Percentiles rank a stretch among this genome's conserved stretches.
These are phyloP conservation scores for Alternaria sp. DNA, from an alignment of 2,329 filamentous ascomycete species.

Conservation along the genomic window DNA sequence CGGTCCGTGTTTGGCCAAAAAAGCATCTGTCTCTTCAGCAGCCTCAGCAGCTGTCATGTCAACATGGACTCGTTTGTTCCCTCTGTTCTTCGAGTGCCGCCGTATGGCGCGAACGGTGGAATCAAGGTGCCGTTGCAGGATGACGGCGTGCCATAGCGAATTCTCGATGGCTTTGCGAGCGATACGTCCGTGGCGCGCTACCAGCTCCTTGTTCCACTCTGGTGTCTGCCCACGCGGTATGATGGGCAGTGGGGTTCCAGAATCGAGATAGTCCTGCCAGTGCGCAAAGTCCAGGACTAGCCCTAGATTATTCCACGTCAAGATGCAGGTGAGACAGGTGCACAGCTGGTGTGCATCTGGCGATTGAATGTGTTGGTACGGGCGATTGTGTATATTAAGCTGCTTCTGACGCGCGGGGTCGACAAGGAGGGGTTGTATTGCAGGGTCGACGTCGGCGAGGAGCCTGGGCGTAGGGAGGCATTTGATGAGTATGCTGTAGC, in stretches of 20 bases:
- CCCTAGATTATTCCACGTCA: conserved; percentile 65
- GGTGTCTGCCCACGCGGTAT: conserved; percentile 59
- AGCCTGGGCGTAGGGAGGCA: conserved; percentile 62
- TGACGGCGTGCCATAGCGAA: conserved; percentile 61
- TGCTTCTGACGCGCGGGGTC: conserved; percentile 54
- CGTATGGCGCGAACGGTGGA: conserved; percentile 57
- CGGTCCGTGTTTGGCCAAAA: conserved; percentile 61
- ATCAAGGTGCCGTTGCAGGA: conserved; percentile 59
- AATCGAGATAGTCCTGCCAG: conserved; percentile 63
- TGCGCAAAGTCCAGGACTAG: conserved; percentile 64
- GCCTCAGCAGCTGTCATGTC: conserved; percentile 58
- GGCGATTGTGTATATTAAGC: conserved; percentile 58
- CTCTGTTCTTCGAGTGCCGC: conserved; percentile 59
- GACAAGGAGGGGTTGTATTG: conserved; percentile 51
- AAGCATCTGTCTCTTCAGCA: conserved; percentile 58
- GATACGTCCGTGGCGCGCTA: conserved; percentile 54
- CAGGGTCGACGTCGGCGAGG: conserved; percentile 52
- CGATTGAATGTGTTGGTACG: conserved; percentile 61
- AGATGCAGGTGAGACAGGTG: conserved; percentile 64
- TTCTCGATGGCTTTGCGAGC: conserved; percentile 57
- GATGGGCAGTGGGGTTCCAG: conserved; percentile 61
- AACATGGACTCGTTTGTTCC: conserved; percentile 58
- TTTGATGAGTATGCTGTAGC: conserved; percentile 61
- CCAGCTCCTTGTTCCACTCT: conserved; percentile 60
- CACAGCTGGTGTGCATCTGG: conserved; percentile 61